A percentile compares a stretch with the other conserved stretches of the same genome.
Conservation (phyloP, 2,329 filamentous ascomycete genomes). For the Aureobasidium sp. region DNA sequence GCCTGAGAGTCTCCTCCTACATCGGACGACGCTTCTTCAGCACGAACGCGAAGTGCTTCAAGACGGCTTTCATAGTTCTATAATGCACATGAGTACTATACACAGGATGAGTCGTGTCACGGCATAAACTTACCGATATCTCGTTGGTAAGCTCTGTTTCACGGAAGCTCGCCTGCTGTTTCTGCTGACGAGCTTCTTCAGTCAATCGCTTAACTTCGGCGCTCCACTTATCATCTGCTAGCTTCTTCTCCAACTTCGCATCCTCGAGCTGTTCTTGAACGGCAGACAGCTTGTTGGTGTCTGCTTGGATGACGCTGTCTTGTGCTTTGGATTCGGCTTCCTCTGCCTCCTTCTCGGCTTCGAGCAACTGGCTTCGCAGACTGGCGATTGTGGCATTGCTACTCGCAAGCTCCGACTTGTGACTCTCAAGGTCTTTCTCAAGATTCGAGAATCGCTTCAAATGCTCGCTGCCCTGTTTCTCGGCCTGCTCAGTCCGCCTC, state of each 20-base stretch:
- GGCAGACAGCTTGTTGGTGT: slow-evolving; percentile 50
- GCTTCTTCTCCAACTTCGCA: slow-evolving; percentile 66
- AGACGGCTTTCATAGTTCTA: slow-evolving; percentile 79
- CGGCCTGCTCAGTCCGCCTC: slow-evolving; percentile 52
- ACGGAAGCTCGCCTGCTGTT: slow-evolving; percentile 59
- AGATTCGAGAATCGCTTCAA: slow-evolving; percentile 45
- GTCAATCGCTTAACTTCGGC: slow-evolving; percentile 64
- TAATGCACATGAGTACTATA: slow-evolving; percentile 23
- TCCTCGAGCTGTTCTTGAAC: slow-evolving; percentile 60
- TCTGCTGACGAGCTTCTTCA: slow-evolving; percentile 65
- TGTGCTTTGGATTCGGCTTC: slow-evolving; percentile 60
- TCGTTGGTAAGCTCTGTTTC: slow-evolving; percentile 80
- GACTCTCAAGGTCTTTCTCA: slow-evolving; percentile 52
- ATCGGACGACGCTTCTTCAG: slow-evolving; percentile 83
- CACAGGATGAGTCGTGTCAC: not conserved
- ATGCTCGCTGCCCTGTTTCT: slow-evolving; percentile 51
- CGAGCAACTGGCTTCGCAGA: slow-evolving; percentile 62
- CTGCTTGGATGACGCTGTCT: slow-evolving; percentile 60
- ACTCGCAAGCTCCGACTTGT: slow-evolving; percentile 57
- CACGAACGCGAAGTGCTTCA: slow-evolving; percentile 74
- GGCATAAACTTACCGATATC: slow-evolving; percentile 41
- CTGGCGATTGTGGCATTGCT: slow-evolving; percentile 61
- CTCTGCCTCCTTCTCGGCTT: slow-evolving; percentile 60
- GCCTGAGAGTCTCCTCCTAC: slow-evolving; percentile 75
- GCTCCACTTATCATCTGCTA: slow-evolving; percentile 62